Conservation (phyloP, 345 rosid genomes). For the Salix caprea region DNA sequence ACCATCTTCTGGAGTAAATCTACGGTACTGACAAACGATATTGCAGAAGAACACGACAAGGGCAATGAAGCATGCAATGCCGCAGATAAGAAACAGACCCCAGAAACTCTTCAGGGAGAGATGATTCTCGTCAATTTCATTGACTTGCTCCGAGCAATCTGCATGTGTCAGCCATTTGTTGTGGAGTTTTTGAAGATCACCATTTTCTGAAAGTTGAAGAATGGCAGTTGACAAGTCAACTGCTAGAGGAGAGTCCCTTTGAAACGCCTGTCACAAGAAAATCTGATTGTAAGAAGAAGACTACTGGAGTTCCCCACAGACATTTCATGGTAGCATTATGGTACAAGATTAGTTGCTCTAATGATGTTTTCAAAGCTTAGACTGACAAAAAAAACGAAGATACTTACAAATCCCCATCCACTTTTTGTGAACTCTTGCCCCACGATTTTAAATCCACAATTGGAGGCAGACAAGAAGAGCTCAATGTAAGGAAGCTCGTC, state of each 20-base stretch:
- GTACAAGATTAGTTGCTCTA: background rate
- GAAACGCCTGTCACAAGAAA: constrained; percentile 66
- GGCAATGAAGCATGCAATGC: constrained; percentile 53
- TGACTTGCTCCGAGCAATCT: constrained; percentile 43
- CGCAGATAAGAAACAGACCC: constrained; percentile 85
- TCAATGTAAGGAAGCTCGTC: constrained; percentile 96
- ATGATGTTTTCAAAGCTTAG: background rate
- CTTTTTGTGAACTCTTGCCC: constrained; percentile 89
- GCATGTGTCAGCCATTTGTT: constrained; percentile 63
- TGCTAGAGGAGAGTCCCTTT: constrained; percentile 85
- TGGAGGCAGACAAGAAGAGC: constrained; percentile 57
- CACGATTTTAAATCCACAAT: constrained; percentile 64
- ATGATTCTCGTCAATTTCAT: constrained; percentile 29
- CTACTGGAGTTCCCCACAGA: background rate
- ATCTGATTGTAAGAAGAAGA: background rate
- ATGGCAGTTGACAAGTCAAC: constrained; percentile 85
- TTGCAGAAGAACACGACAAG: constrained; percentile 50
- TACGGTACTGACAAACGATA: constrained; percentile 52
- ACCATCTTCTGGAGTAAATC: constrained; percentile 37
- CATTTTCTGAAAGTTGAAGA: constrained; percentile 79
- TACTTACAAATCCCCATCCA: constrained; percentile 99
- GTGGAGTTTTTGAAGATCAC: constrained; percentile 70
- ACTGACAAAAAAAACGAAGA: background rate
- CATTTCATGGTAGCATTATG: background rate
- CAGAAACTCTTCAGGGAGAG: constrained; percentile 74